phyloP scores from a whole-genome alignment of 2,329 filamentous ascomycete genomes.

The Colletotrichum lindemuthianum region DNA sequence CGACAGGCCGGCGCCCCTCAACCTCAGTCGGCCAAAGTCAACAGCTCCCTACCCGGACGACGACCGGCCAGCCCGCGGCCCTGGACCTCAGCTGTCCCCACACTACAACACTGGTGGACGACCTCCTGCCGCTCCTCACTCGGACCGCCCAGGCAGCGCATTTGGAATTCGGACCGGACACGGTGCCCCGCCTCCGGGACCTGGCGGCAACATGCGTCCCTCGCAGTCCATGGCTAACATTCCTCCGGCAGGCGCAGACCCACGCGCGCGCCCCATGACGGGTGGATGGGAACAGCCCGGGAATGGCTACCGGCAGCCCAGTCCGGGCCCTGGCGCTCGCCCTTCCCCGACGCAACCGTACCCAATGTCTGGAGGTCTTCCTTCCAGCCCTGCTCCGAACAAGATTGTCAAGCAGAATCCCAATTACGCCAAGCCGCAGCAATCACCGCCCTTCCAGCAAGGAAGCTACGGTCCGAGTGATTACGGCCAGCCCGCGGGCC shows the following conservation, averaged over 20 bases:
- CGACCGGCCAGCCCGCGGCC: slow-evolving; percentile 46
- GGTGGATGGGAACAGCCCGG: slow-evolving; percentile 57
- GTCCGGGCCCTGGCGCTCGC: slow-evolving; percentile 45
- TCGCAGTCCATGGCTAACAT: slow-evolving; percentile 59
- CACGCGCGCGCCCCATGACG: slow-evolving; percentile 55
- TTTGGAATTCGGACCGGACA: slow-evolving; percentile 61
- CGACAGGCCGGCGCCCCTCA: slow-evolving; percentile 65
- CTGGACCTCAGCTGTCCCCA: slow-evolving; percentile 47
- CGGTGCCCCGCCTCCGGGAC: slow-evolving; percentile 21
- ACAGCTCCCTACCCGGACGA: slow-evolving; percentile 65
- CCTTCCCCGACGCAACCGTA: slow-evolving; percentile 43
- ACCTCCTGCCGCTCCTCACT: slow-evolving; percentile 57
- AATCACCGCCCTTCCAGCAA: slow-evolving; percentile 42
- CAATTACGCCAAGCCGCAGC: slow-evolving; percentile 40
- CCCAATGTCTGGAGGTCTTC: slow-evolving; percentile 42
- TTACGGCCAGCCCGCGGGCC: slow-evolving; percentile 35
- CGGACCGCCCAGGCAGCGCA: slow-evolving; percentile 61
- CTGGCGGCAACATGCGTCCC: slow-evolving; percentile 45
- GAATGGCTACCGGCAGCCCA: slow-evolving; percentile 54
- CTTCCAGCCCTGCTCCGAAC: slow-evolving; percentile 48
- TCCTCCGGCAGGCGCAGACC: slow-evolving; percentile 52
- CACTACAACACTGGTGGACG: slow-evolving; percentile 60
- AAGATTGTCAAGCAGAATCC: slow-evolving; percentile 51
- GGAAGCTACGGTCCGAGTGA: slow-evolving; percentile 34
- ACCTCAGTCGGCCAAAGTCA: slow-evolving; percentile 55